Conservation (phyloP, 202 grass and related monocot genomes). For the Zoysia matrella region DNA sequence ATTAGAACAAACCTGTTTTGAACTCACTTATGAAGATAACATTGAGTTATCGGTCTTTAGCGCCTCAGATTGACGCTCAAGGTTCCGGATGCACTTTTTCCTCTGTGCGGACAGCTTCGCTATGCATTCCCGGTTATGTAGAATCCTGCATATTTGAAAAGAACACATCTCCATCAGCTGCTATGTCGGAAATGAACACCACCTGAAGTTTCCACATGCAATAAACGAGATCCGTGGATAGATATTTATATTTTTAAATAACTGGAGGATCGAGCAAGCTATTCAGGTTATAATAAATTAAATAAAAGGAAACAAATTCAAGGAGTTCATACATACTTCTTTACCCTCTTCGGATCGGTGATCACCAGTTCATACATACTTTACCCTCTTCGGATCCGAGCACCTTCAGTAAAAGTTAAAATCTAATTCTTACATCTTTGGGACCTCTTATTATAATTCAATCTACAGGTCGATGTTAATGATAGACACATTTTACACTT, state of each 20-base stretch:
- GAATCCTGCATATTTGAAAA: conserved; percentile 23
- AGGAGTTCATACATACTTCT: conserved; percentile 20
- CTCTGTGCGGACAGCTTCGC: neutral
- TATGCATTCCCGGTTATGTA: neutral
- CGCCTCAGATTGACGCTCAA: neutral
- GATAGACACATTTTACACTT: too few species aligned
- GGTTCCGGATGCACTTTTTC: neutral
- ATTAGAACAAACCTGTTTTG: neutral
- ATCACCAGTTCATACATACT: too few species aligned
- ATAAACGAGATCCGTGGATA: neutral
- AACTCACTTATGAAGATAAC: conserved; percentile 48
- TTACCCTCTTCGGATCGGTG: conserved; percentile 66
- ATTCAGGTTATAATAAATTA: too few species aligned
- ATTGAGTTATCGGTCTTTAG: neutral
- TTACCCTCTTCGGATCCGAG: too few species aligned
- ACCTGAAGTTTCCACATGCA: neutral
- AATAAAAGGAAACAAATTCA: too few species aligned
- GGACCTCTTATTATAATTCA: too few species aligned
- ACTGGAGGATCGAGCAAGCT: too few species aligned
- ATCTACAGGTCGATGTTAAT: too few species aligned
- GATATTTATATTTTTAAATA: too few species aligned
- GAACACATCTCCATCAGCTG: neutral
- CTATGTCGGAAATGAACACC: neutral
- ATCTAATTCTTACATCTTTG: too few species aligned
- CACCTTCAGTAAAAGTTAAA: too few species aligned